These are phyloP conservation scores for Suillus cothurnatus DNA, from an alignment of 768 basidiomycete species.

Conservation along the genomic window DNA sequence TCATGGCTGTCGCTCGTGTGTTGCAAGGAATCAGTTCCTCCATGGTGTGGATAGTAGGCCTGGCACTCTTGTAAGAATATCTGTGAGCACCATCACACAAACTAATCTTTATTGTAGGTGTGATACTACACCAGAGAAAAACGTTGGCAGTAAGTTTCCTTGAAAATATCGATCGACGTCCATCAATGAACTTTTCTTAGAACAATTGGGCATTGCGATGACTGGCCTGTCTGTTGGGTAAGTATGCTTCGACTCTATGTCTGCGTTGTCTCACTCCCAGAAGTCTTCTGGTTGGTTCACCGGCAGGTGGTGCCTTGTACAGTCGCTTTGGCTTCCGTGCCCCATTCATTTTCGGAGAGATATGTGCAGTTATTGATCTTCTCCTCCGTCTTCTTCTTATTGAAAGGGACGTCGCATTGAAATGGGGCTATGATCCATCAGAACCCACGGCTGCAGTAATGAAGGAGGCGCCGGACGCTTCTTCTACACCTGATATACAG, in stretches of 20 bases:
- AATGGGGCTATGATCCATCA: conserved; percentile 49
- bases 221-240: conserved; percentile 58
- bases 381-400: conserved; percentile 56
- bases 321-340: conserved; percentile 57
- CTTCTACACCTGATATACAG: neutral
- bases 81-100: neutral
- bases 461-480: neutral
- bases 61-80: conserved; percentile 53
- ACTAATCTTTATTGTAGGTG: conserved; percentile 42
- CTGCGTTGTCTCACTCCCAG: conserved; percentile 1
- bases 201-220: conserved; percentile 65
- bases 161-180: neutral
- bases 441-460: conserved; percentile 1
- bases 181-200: conserved; percentile 29
- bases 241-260: conserved; percentile 1
- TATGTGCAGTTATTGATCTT: conserved; percentile 50
- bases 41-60: conserved; percentile 62
- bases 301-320: conserved; percentile 58
- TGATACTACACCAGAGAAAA: conserved; percentile 51
- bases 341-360: conserved; percentile 58
- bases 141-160: conserved; percentile 48
- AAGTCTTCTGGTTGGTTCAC: conserved; percentile 58
- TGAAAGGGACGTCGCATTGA: conserved; percentile 52
- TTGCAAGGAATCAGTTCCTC: conserved; percentile 63
- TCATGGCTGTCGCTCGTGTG: conserved; percentile 61